Percentiles rank a stretch among this genome's conserved stretches.
Evolutionary conservation across 495 filamentous ascomycete species (phyloP).

Genomic region (Podospora appendiculata): DNA sequence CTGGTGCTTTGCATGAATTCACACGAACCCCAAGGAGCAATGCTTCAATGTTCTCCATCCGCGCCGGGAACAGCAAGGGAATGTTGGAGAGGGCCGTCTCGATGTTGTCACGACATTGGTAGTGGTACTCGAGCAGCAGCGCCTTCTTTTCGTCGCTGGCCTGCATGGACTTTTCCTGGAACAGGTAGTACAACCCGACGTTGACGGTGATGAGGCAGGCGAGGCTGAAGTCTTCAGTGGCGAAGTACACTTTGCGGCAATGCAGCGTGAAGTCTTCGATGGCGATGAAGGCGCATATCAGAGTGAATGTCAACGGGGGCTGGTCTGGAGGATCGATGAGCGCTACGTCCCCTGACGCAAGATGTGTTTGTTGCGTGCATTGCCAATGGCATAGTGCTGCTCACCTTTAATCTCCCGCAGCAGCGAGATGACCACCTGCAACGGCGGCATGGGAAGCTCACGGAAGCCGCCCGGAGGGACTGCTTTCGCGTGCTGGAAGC

Average conservation of each 20-base stretch:
- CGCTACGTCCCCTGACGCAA: too few relatives aligned
- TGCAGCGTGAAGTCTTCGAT: conserved; percentile 50
- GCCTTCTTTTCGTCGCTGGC: conserved; percentile 14
- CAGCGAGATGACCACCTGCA: conserved; percentile 40
- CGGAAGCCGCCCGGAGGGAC: conserved; percentile 32
- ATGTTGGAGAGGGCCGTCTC: conserved; percentile 51
- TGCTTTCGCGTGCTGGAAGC: conserved; percentile 35
- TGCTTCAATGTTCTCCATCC: conserved; percentile 50
- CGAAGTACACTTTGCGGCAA: conserved; percentile 53
- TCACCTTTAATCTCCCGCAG: conserved; percentile 40
- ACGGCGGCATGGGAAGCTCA: conserved; percentile 49
- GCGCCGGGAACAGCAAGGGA: conserved; percentile 50
- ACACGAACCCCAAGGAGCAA: conserved; percentile 48
- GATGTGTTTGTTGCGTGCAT: too few relatives aligned
- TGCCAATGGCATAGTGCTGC: too few relatives aligned
- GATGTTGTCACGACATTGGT: conserved; percentile 48
- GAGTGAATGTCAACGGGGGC: conserved; percentile 30
- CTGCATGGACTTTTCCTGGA: conserved; percentile 42
- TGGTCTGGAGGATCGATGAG: conserved; percentile 12
- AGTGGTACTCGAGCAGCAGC: conserved; percentile 28
- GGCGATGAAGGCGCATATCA: conserved; percentile 34
- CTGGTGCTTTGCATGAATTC: neutral
- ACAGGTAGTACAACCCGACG: conserved; percentile 48
- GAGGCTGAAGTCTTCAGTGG: conserved; percentile 48
- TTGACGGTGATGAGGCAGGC: conserved; percentile 50